phyloP scores from a whole-genome alignment of 345 rosid species.

The Eucalyptus curtisii region DNA sequence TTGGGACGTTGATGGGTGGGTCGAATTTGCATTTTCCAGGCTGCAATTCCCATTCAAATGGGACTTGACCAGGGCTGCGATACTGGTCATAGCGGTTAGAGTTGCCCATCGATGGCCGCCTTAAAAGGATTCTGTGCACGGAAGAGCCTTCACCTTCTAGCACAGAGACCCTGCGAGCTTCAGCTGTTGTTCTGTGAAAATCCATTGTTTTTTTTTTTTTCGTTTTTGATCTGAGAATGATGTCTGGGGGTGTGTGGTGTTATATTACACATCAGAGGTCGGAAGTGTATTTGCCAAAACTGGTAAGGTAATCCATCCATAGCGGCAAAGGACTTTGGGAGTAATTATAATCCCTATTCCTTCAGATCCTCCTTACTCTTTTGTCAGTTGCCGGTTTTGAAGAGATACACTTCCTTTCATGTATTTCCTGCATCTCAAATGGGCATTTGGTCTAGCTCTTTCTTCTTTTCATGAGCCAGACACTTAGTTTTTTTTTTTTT shows the following conservation, averaged over 20 bases:
- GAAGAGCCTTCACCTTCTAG: constrained; percentile 19
- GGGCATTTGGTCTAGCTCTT: not conserved
- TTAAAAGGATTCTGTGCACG: constrained; percentile 21
- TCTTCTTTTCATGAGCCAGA: not conserved
- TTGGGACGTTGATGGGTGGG: constrained; percentile 9
- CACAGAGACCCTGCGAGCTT: constrained; percentile 3
- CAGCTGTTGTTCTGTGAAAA: too few species aligned
- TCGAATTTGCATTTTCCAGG: constrained; percentile 38
- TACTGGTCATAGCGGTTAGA: constrained; percentile 13
- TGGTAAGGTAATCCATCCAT: not conserved
- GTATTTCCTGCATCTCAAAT: not conserved
- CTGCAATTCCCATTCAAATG: constrained; percentile 57
- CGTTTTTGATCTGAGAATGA: not conserved
- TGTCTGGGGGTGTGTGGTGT: not conserved
- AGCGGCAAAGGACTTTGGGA: not conserved
- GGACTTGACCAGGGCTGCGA: constrained; percentile 26
- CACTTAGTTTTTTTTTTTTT: too few species aligned
- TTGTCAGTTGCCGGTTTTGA: not conserved
- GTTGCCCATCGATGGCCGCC: constrained; percentile 17
- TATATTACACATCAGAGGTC: not conserved
- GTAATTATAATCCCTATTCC: not conserved
- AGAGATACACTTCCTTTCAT: not conserved
- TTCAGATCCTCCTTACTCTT: not conserved
- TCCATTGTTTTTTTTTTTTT: not conserved
- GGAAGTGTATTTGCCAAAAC: not conserved